phyloP scores from a whole-genome alignment of 495 filamentous ascomycete genomes.

The Jackrogersella minutella region DNA sequence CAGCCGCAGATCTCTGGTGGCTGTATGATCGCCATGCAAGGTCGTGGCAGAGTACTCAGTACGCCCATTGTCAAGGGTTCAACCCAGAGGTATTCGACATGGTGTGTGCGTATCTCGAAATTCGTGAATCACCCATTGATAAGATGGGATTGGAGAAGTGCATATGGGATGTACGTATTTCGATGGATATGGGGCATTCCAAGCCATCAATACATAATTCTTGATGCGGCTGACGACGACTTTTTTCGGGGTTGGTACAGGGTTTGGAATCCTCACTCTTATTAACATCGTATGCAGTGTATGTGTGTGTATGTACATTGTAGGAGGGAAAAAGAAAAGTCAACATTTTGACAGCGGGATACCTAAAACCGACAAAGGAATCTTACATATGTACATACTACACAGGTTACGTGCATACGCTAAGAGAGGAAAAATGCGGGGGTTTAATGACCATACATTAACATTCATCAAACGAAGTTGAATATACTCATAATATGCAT shows the following conservation, averaged over 20 bases:
- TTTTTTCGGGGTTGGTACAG: conserved; percentile 13
- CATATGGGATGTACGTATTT: no score
- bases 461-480: background rate
- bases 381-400: background rate
- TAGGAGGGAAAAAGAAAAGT: conserved; percentile 4
- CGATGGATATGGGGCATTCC: no score
- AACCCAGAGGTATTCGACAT: conserved; percentile 16
- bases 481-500: no score
- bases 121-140: conserved; percentile 11
- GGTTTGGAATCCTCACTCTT: conserved; percentile 29
- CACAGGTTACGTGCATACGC: conserved; percentile 11
- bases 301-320: no score
- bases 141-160: conserved; percentile 20
- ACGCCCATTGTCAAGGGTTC: conserved; percentile 20
- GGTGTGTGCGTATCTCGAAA: conserved; percentile 18
- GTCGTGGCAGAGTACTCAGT: conserved; percentile 23
- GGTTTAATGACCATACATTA: conserved; percentile 31
- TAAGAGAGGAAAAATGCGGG: conserved; percentile 38
- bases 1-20: conserved; percentile 3
- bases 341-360: conserved; percentile 19
- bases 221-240: conserved; percentile 35
- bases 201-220: conserved; percentile 7
- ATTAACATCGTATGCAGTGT: no score
- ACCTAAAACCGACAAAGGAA: background rate
- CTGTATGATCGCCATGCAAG: conserved; percentile 34